Evolutionary conservation across 176 grass and related monocot genomes (phyloP), one percentile per base, ranked within the genome.

Genomic region (Themeda triandra): DNA sequence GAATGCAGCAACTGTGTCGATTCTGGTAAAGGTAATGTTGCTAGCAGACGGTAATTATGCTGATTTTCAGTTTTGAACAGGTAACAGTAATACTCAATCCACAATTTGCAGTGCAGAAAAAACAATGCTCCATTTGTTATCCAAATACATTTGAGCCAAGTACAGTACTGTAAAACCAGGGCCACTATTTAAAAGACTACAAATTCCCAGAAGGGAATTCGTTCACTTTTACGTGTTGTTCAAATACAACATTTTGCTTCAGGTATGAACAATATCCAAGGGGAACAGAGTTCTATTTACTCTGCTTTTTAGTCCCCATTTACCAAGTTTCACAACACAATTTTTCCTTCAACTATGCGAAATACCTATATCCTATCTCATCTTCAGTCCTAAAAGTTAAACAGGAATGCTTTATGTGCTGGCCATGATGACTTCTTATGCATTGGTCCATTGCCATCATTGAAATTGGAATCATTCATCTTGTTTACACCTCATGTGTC

Each of bases 401-500:
- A 30, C 3, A 31, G 21, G 28, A 71, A 69, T 60, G 64, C 25
- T 39, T 36, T 63, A 24, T 40, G 73, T 44, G 30, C 63, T 30
- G 25, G 6, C 3, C 23, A 24, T 46, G 36, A 77, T 49, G 40
- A 25, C 21, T 69, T 27, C n/a, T 25, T 27, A 29, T 74, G 69
- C 28, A 54, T 72, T 25, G 25, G 2, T 54, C 17, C 30, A 28
- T 46, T 10, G n/a, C n/a, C n/a, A n/a, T 13, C 58, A 62, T n/a
- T 25, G 42, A 23, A 39, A 58, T 8, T 35, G 10, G 5, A 80
- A 30, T 60, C 13, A 39, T 73, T 75, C 48, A 71, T 40, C 71
- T 49, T 30, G 17, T 81, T 69, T 81, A 41, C n/a, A 10, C 62
- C 49, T 81, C 82, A 76, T 17, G 17, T n/a, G 24, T 66, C 28